Base-by-base conservation (phyloP, 441 rosid genomes). In the Jatropha multifida region DNA sequence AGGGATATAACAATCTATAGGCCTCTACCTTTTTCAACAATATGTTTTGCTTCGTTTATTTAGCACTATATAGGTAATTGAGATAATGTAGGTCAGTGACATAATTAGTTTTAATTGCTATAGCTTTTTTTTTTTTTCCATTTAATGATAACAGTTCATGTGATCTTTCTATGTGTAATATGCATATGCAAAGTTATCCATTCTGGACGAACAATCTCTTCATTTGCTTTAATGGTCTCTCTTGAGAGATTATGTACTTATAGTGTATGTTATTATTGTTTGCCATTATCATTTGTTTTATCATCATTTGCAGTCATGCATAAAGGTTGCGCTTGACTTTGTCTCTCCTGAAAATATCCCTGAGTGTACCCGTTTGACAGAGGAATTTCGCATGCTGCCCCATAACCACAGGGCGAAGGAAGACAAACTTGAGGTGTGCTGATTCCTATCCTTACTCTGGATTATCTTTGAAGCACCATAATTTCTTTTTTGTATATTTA, bases 311-410 rank as follows among this genome's bases (percentile, higher is more conserved):
- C 76, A 78, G 76, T 67, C 81, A 49, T 73, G 77, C 69, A 66
- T 68, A n/a, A 73, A 78, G 56, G 77, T 78, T 48, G 81, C 77
- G 1, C n/a, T 40, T 10, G 77, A 73, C 58, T 78, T 78, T 68
- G 81, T 73, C 14, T 78, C 77, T 6, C 81, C 77, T 67, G 77
- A 78, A 78, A 78, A 78, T 67, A 49, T 73, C 55, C 48, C 51
- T 14, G 81, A 78, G 62, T 78, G 80, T 58, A 54, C 44, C 48
- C 80, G 63, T 49, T 41, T 78, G 69, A 78, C 77, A 9, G 80
- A 78, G 69, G 77, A 78, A 68, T 78, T 59, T 46, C 74, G 77
- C 46, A 8, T 51, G 4, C 77, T 78, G 17, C 74, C 77, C 6
- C 68, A 27, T 26, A 56, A 49, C 70, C 81, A 78, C 27, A 55